phyloP scores from a whole-genome alignment of 768 basidiomycete genomes.

The Trichaptum fuscoviolaceum region DNA sequence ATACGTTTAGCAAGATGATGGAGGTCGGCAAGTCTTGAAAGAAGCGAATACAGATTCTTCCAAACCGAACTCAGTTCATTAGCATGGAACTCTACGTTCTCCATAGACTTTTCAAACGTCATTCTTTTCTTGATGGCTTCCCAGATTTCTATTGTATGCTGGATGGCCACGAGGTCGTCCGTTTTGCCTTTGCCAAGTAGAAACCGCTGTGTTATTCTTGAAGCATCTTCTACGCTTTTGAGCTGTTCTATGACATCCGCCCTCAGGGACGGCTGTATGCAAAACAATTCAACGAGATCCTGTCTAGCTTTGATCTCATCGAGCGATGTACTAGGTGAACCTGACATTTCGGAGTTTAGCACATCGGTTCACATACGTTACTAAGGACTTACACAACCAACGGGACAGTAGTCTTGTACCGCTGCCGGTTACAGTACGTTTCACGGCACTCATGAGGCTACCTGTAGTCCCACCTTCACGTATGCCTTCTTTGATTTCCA shows the following conservation, averaged over 20 bases:
- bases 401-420: constrained; percentile 71
- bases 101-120: constrained; percentile 51
- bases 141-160: constrained; percentile 60
- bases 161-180: constrained; percentile 61
- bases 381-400: constrained; percentile 61
- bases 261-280: constrained; percentile 53
- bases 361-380: constrained; percentile 7
- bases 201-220: constrained; percentile 75
- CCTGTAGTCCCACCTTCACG: constrained; percentile 70
- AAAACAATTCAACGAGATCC: constrained; percentile 70
- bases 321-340: constrained; percentile 77
- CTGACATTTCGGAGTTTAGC: constrained; percentile 34
- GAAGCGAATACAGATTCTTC: constrained; percentile 48
- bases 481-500: constrained; percentile 75
- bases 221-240: constrained; percentile 58
- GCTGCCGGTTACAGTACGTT: constrained; percentile 71
- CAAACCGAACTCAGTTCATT: constrained; percentile 28
- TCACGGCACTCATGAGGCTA: constrained; percentile 68
- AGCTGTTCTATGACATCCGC: constrained; percentile 56
- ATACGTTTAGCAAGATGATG: constrained; percentile 52
- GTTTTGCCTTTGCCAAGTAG: constrained; percentile 61
- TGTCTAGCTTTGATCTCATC: constrained; percentile 69
- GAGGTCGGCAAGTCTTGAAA: constrained; percentile 49
- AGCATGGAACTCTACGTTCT: constrained; percentile 24
- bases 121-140: constrained; percentile 43